Conservation (phyloP, 139 green algal genomes). For the Chlorella sp. region DNA sequence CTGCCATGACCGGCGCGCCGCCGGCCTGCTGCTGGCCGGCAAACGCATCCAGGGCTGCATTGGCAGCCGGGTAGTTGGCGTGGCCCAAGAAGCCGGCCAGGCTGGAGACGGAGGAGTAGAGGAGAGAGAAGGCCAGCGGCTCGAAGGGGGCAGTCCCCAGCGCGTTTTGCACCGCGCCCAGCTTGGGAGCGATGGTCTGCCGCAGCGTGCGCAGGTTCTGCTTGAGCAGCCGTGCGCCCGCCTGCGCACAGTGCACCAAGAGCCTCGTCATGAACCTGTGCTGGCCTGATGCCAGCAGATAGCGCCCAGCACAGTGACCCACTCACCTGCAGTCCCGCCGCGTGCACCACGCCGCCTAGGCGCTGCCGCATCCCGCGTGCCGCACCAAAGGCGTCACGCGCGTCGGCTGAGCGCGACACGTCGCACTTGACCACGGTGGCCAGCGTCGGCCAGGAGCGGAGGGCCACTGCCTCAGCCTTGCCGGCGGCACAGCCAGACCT, state of each 20-base stretch:
- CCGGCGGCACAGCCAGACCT: not conserved
- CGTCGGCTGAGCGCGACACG: constrained; percentile 13
- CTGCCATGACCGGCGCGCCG: not conserved
- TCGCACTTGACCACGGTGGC: constrained; percentile 22
- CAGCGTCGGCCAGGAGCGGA: not conserved
- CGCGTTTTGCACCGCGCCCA: constrained; percentile 11
- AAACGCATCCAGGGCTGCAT: constrained; percentile 62
- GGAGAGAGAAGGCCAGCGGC: not conserved
- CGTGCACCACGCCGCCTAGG: constrained; percentile 28
- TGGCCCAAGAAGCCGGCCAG: constrained; percentile 73
- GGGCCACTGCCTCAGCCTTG: not conserved
- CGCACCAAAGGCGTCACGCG: not conserved
- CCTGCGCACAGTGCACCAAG: constrained; percentile 3
- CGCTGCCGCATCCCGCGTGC: too few species aligned
- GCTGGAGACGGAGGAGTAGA: constrained; percentile 73
- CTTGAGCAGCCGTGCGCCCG: constrained; percentile 25
- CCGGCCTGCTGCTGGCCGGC: not conserved
- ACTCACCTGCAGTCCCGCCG: constrained; percentile 38
- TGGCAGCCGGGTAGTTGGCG: constrained; percentile 76
- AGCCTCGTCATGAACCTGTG: too few species aligned
- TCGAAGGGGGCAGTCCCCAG: too few species aligned
- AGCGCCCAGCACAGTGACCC: not conserved
- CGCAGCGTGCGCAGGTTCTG: constrained; percentile 27
- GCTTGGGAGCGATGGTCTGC: constrained; percentile 41
- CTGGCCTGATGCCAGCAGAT: not conserved